A percentile compares a stretch with the other conserved stretches of the same genome.
These are phyloP conservation scores for Suillus placidus DNA, from an alignment of 768 basidiomycete genomes.

Conservation along the genomic window DNA sequence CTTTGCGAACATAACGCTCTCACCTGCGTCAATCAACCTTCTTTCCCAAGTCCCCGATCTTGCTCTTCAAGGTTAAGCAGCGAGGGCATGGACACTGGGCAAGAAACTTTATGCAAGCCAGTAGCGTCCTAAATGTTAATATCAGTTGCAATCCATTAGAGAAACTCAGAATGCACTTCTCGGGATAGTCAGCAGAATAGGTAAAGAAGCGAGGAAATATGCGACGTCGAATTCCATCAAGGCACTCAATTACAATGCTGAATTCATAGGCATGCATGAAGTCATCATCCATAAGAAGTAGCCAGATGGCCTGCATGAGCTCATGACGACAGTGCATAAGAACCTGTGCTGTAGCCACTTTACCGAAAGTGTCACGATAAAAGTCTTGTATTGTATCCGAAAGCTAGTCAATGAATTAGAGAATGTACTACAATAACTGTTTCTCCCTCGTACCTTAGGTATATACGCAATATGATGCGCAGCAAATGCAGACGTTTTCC, in stretches of 20 bases:
- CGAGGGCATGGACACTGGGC: slow-evolving; percentile 19
- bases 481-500: slow-evolving; percentile 13
- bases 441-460: slow-evolving; percentile 11
- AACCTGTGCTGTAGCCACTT: too few species aligned
- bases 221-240: slow-evolving; percentile 21
- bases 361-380: too few species aligned
- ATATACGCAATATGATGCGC: slow-evolving; percentile 27
- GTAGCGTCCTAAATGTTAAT: slow-evolving; percentile 19
- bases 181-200: slow-evolving; percentile 33
- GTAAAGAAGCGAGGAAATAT: slow-evolving; percentile 24
- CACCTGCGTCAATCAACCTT: slow-evolving; percentile 6
- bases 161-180: slow-evolving; percentile 30
- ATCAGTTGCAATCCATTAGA: background rate
- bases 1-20: background rate
- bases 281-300: slow-evolving; percentile 24
- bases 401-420: background rate
- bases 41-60: slow-evolving; percentile 19
- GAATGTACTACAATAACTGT: background rate
- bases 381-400: too few species aligned
- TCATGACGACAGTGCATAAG: slow-evolving; percentile 15
- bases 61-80: background rate
- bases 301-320: slow-evolving; percentile 31
- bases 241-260: slow-evolving; percentile 17
- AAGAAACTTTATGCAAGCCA: slow-evolving; percentile 23
- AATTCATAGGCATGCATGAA: slow-evolving; percentile 27